phyloP scores from a whole-genome alignment of 2,329 filamentous ascomycete species.

The Decorospora gaudefroyi region DNA sequence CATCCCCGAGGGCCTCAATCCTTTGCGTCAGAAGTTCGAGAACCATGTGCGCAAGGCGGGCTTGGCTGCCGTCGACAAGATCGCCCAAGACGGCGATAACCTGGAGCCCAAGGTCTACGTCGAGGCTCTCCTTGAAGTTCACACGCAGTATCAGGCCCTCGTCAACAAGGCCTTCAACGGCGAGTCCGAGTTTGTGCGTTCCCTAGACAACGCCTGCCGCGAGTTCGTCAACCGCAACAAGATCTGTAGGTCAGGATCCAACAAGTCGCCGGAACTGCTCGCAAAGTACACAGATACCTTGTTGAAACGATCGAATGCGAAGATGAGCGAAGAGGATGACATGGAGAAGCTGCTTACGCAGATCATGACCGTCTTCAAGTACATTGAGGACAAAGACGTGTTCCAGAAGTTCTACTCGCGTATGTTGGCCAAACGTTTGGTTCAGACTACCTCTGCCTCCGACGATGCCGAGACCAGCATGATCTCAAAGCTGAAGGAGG shows the following conservation, averaged over 20 bases:
- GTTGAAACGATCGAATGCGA: constrained; percentile 82
- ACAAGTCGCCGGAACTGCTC: constrained; percentile 89
- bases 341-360: constrained; percentile 85
- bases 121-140: constrained; percentile 89
- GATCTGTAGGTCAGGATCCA: constrained; percentile 90
- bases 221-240: constrained; percentile 99
- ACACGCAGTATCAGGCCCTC: constrained; percentile 87
- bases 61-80: constrained; percentile 84
- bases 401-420: constrained; percentile 99
- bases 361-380: constrained; percentile 99
- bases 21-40: constrained; percentile 84
- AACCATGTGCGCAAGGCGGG: constrained; percentile 90
- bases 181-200: constrained; percentile 95
- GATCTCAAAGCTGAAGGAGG: constrained; percentile 99
- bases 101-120: constrained; percentile 97
- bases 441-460: constrained; percentile 92
- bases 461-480: constrained; percentile 98
- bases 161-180: constrained; percentile 93
- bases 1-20: constrained; percentile 89
- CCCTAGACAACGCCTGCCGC: constrained; percentile 92
- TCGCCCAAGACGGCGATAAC: constrained; percentile 83
- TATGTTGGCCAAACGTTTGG: constrained; percentile 91
- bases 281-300: constrained; percentile 95
- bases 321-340: constrained; percentile 90
- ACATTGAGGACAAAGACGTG: constrained; percentile 99